Evolutionary conservation across 805 yeast genomes (phyloP), one percentile per base, ranked within the genome.

Genomic region (Wickerhamomyces rabaulensis): DNA sequence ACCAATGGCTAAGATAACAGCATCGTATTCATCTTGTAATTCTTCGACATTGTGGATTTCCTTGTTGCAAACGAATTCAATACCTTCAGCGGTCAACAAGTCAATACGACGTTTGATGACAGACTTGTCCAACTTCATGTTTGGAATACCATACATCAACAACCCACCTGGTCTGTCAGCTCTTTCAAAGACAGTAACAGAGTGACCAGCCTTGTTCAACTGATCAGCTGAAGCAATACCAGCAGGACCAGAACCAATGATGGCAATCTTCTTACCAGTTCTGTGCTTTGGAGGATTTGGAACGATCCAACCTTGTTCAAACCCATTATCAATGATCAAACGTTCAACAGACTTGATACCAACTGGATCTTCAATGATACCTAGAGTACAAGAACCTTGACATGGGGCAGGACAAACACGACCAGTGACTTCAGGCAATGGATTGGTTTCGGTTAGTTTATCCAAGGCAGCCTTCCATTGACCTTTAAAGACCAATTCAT

Each of bases 331-430:
- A 66, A 94, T 91, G 61, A 92, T 94, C 52, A 97, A 92, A 64
- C 95, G 85, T 70, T 92, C 99, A 55, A 92, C 85, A 19, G 96
- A 86, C 71, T 92, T 92, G 69, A 92, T 92, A 59, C 97, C 97
- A 58, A 94, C 98, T 22, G 98, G 95, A 57, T 87, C 94, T 54
- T 86, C 95, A 66, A 84, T 89, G 58, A 94, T 89, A 41, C 97
- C 96, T 60, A 94, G 76, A 29, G 89, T 92, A 70, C 95, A 86
- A 3, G 98, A 96, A 58, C 97, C 97, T 68, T 91, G 95, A 74
- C 99, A 92, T 53, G 99, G 99, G 51, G 98, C 98, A 20, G 99
- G 99, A 71, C 99, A 92, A 53, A 92, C 92, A 70, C 97, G 82
- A 16, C 36, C 36, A 50, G 98, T 92, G 63, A 94, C 92, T 71